Conservation (phyloP, 1,139 yeast species). For the Ashbya aceris region DNA sequence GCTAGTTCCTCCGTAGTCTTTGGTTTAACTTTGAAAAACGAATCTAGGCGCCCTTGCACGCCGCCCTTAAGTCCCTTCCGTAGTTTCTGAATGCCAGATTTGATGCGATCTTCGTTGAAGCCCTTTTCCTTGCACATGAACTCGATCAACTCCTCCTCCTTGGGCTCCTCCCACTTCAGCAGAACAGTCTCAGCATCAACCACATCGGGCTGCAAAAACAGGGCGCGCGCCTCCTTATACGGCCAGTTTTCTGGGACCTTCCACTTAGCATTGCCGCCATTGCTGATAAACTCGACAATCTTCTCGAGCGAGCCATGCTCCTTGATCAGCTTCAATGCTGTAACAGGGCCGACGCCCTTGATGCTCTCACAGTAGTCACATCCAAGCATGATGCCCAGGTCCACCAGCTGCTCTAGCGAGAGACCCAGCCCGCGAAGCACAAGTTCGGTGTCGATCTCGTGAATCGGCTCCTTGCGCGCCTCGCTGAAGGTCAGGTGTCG, state of each 20-base stretch:
- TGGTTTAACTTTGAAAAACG: conserved; percentile 72
- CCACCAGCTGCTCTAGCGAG: conserved; percentile 68
- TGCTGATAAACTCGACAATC: conserved; percentile 54
- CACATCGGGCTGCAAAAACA: conserved; percentile 78
- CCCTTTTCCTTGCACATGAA: conserved; percentile 43
- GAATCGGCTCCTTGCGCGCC: conserved; percentile 85
- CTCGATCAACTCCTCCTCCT: conserved; percentile 32
- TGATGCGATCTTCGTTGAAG: conserved; percentile 84
- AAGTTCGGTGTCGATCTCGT: conserved; percentile 61
- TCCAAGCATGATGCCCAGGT: conserved; percentile 84
- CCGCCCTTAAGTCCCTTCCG: conserved; percentile 77
- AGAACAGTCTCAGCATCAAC: conserved; percentile 48
- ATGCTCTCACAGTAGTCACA: conserved; percentile 97
- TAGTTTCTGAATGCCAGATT: conserved; percentile 77
- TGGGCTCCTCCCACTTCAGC: conserved; percentile 51
- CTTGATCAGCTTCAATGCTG: conserved; percentile 78
- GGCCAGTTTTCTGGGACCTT: conserved; percentile 96
- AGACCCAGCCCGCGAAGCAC: conserved; percentile 72
- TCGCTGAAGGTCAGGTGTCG: conserved; percentile 92
- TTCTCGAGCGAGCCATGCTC: conserved; percentile 78
- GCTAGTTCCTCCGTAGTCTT: conserved; percentile 38
- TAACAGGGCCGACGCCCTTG: conserved; percentile 90
- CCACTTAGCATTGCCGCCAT: conserved; percentile 55
- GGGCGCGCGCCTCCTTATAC: conserved; percentile 72
- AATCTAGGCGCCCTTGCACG: conserved; percentile 86